These are phyloP conservation scores for Phylloporus sp. DNA, from an alignment of 768 basidiomycete species.

Conservation along the genomic window DNA sequence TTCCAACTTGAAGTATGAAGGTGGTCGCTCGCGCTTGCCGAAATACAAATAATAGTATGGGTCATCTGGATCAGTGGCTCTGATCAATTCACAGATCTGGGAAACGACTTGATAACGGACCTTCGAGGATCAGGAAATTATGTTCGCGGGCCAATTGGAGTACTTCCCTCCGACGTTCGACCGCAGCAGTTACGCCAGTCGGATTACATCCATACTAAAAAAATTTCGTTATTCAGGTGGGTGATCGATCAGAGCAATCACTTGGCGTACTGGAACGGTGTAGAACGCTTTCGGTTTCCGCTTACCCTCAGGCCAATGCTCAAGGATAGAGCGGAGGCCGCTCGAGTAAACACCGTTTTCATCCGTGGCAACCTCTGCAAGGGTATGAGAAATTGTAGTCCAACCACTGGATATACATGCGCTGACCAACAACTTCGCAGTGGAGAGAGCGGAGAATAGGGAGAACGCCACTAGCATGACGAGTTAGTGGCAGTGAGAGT, in stretches of 20 bases:
- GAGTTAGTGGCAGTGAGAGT: slow-evolving; percentile 11
- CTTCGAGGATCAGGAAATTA: slow-evolving; percentile 83
- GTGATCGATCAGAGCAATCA: slow-evolving; percentile 6
- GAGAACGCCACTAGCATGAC: slow-evolving; percentile 52
- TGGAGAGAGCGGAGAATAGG: slow-evolving; percentile 56
- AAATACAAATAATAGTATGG: slow-evolving; percentile 81
- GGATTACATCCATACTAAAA: slow-evolving; percentile 81
- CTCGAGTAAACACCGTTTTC: slow-evolving; percentile 60
- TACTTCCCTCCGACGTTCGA: slow-evolving; percentile 66
- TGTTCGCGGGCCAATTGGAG: slow-evolving; percentile 68
- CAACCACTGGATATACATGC: background rate
- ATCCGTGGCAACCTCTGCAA: slow-evolving; percentile 75
- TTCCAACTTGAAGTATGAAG: slow-evolving; percentile 84
- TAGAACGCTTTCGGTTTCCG: slow-evolving; percentile 77
- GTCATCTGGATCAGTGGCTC: slow-evolving; percentile 49
- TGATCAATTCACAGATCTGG: background rate
- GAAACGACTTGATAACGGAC: slow-evolving; percentile 31
- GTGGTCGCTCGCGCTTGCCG: slow-evolving; percentile 55
- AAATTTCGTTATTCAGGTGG: background rate
- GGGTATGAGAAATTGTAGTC: slow-evolving; percentile 2
- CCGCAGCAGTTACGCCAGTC: slow-evolving; percentile 72
- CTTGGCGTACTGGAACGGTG: slow-evolving; percentile 61
- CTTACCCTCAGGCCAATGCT: slow-evolving; percentile 70
- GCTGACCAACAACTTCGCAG: slow-evolving; percentile 57
- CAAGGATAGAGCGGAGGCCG: slow-evolving; percentile 59